Evolutionary conservation across 2,329 filamentous ascomycete genomes (phyloP).

Genomic region (Ophiosphaerella korrae): DNA sequence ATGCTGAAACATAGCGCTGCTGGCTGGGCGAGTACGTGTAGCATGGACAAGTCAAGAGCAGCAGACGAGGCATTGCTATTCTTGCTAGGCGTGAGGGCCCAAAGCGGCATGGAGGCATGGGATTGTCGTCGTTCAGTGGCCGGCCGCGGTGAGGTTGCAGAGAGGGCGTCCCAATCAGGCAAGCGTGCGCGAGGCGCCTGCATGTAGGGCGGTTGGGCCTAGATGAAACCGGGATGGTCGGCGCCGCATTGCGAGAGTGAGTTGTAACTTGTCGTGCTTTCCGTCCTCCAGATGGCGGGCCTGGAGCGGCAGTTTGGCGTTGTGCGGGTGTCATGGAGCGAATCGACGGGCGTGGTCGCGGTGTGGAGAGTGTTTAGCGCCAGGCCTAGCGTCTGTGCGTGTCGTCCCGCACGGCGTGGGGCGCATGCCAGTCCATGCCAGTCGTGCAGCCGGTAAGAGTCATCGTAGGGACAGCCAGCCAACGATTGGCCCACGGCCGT

Average conservation of each 20-base stretch:
- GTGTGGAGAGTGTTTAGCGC: constrained; percentile 36
- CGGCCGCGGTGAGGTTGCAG: constrained; percentile 27
- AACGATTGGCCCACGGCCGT: constrained; percentile 38
- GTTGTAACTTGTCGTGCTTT: constrained; percentile 6
- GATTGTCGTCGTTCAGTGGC: constrained; percentile 32
- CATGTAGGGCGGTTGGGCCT: constrained; percentile 41
- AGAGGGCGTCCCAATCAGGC: constrained; percentile 24
- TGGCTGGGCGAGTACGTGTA: constrained; percentile 40
- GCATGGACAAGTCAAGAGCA: constrained; percentile 25
- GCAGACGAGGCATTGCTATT: constrained; percentile 34
- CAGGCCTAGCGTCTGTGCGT: constrained; percentile 28
- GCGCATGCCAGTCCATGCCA: constrained; percentile 17
- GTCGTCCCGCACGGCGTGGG: constrained; percentile 21
- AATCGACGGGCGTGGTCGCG: constrained; percentile 33
- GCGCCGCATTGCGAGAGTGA: constrained; percentile 25
- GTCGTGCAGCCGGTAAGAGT: constrained; percentile 31
- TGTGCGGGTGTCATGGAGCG: constrained; percentile 19
- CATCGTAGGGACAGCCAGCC: constrained; percentile 23
- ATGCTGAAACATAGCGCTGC: constrained; percentile 45
- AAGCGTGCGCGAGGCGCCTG: constrained; percentile 41
- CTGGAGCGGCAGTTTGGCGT: constrained; percentile 41
- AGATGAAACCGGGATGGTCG: constrained; percentile 42
- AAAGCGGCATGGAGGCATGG: constrained; percentile 22
- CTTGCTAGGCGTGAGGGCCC: constrained; percentile 18
- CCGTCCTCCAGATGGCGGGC: constrained; percentile 5